phyloP scores from a whole-genome alignment of 805 yeast species.

The Hanseniaspora lindneri region DNA sequence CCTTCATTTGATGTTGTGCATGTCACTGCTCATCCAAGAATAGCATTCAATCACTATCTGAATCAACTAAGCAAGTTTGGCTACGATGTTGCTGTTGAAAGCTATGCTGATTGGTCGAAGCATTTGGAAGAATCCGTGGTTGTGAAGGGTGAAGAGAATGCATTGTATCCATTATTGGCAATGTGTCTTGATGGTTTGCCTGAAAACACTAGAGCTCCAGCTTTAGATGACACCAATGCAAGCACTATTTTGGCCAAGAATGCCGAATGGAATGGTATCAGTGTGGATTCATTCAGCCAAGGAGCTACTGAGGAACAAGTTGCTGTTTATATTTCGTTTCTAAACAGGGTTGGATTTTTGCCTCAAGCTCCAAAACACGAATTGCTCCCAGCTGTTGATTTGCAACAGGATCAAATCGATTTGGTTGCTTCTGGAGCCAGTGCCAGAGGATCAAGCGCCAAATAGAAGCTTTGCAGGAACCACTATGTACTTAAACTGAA shows the following conservation, averaged over 20 bases:
- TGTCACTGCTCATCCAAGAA: conserved; percentile 95
- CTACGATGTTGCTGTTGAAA: conserved; percentile 48
- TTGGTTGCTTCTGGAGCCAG: conserved; percentile 58
- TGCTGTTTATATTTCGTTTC: conserved; percentile 69
- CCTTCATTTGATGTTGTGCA: conserved; percentile 64
- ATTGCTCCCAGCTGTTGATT: conserved; percentile 43
- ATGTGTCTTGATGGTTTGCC: conserved; percentile 90
- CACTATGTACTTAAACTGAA: too few species aligned
- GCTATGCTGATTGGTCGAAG: conserved; percentile 69
- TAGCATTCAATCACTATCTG: conserved; percentile 63
- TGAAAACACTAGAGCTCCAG: conserved; percentile 86
- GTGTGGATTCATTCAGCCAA: conserved; percentile 47
- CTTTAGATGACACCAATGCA: conserved; percentile 79
- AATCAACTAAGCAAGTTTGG: conserved; percentile 59
- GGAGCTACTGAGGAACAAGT: conserved; percentile 61
- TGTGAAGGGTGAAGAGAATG: conserved; percentile 63
- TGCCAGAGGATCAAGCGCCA: conserved; percentile 58
- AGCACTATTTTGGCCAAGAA: conserved; percentile 55
- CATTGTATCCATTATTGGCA: conserved; percentile 84
- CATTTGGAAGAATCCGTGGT: conserved; percentile 67
- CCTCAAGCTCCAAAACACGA: conserved; percentile 36
- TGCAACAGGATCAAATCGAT: conserved; percentile 46
- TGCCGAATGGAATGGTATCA: conserved; percentile 50
- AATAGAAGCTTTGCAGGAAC: too few species aligned
- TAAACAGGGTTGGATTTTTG: conserved; percentile 69